phyloP scores from a whole-genome alignment of 2,329 filamentous ascomycete genomes.

The Exophiala oligosperma region DNA sequence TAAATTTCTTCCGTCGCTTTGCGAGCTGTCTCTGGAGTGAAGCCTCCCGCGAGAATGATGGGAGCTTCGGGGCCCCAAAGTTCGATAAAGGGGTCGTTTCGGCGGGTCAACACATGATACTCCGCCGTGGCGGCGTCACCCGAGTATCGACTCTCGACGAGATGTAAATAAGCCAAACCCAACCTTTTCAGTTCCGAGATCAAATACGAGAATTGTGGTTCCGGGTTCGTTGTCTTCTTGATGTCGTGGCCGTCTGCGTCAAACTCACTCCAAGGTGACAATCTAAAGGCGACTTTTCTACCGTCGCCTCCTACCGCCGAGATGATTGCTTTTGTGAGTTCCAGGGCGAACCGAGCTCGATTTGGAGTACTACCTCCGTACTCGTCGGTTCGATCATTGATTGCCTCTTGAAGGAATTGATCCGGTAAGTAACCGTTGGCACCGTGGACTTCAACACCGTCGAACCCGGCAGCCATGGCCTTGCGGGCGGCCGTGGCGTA shows the following conservation, averaged over 20 bases:
- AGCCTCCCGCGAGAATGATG: slow-evolving; percentile 53
- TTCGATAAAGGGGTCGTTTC: slow-evolving; percentile 20
- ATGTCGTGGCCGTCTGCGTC: not conserved
- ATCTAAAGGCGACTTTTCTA: slow-evolving; percentile 47
- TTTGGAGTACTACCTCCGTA: slow-evolving; percentile 54
- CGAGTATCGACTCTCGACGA: slow-evolving; percentile 48
- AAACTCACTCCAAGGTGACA: slow-evolving; percentile 40
- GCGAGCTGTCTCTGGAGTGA: slow-evolving; percentile 39
- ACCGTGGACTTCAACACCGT: slow-evolving; percentile 54
- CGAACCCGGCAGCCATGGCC: slow-evolving; percentile 58
- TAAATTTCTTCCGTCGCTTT: slow-evolving; percentile 24
- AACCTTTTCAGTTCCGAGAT: slow-evolving; percentile 52
- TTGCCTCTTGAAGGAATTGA: slow-evolving; percentile 53
- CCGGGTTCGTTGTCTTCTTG: not conserved
- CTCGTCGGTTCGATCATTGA: slow-evolving; percentile 51
- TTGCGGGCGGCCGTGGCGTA: slow-evolving; percentile 44
- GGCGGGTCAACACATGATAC: not conserved
- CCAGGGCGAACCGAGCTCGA: slow-evolving; percentile 55
- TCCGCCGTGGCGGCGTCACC: not conserved
- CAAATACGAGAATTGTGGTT: slow-evolving; percentile 53
- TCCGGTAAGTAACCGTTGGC: slow-evolving; percentile 60
- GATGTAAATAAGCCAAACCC: slow-evolving; percentile 60
- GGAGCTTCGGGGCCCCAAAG: slow-evolving; percentile 46
- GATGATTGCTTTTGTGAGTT: slow-evolving; percentile 52
- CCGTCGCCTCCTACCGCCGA: slow-evolving; percentile 43